phyloP scores from a whole-genome alignment of 1,139 yeast genomes.

The Pichia sp. region DNA sequence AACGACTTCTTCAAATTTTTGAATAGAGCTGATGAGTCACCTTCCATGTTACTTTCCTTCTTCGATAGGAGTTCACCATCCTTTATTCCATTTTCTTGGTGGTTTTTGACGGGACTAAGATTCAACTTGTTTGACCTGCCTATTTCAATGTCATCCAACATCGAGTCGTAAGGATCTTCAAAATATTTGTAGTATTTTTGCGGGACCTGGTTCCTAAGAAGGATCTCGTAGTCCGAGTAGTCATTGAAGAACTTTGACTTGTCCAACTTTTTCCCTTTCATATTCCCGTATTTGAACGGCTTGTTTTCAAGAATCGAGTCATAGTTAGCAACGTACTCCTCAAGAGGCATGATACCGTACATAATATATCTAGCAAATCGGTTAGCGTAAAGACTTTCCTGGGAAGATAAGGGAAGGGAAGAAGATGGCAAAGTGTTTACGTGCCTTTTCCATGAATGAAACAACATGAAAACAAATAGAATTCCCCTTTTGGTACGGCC shows the following conservation, averaged over 20 bases:
- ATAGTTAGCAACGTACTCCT: constrained; percentile 25
- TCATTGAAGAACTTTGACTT: constrained; percentile 25
- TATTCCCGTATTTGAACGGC: constrained; percentile 30
- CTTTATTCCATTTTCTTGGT: constrained; percentile 19
- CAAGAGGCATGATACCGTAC: constrained; percentile 16
- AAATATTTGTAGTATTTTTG: constrained; percentile 27
- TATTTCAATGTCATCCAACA: constrained; percentile 6
- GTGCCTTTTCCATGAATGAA: not conserved
- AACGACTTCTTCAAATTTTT: not conserved
- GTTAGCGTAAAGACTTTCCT: not conserved
- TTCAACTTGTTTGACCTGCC: constrained; percentile 17
- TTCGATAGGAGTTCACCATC: constrained; percentile 29
- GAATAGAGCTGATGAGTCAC: not conserved
- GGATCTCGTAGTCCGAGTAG: constrained; percentile 28
- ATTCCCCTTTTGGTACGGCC: constrained; percentile 2
- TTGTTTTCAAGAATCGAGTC: constrained; percentile 25
- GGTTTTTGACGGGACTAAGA: constrained; percentile 26
- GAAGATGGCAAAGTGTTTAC: not conserved
- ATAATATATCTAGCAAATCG: constrained; percentile 12
- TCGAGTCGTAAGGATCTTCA: not conserved
- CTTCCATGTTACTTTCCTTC: constrained; percentile 16
- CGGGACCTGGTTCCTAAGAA: constrained; percentile 29
- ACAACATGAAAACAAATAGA: not conserved
- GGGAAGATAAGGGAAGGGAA: not conserved
- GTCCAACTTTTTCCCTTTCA: constrained; percentile 27